A percentile compares a stretch with the other conserved stretches of the same genome.
Conservation (phyloP, 805 yeast genomes). For the Ascoidea tarda region DNA sequence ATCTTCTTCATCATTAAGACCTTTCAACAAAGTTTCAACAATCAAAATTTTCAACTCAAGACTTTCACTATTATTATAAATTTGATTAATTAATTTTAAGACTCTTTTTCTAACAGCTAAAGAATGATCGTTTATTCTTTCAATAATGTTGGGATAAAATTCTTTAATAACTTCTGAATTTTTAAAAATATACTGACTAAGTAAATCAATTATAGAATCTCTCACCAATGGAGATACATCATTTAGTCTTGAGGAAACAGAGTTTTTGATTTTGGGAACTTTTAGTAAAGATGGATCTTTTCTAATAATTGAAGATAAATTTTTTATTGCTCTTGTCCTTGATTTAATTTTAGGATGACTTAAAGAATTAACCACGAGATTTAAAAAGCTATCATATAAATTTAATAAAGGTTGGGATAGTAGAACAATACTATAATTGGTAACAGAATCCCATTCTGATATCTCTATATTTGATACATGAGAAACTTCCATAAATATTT, state of each 20-base stretch:
- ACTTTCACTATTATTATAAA: conserved; percentile 26
- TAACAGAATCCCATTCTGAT: background rate
- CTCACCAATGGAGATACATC: conserved; percentile 62
- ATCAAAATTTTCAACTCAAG: conserved; percentile 24
- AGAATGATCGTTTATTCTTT: conserved; percentile 21
- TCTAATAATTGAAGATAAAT: conserved; percentile 39
- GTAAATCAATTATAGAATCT: conserved; percentile 60
- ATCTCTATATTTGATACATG: background rate
- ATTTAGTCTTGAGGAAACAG: conserved; percentile 34
- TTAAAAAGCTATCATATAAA: conserved; percentile 39
- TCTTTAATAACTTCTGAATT: conserved; percentile 31
- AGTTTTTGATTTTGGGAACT: conserved; percentile 32
- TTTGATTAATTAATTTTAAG: conserved; percentile 30
- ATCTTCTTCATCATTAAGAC: conserved; percentile 63
- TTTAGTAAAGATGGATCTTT: conserved; percentile 37
- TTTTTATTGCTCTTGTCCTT: conserved; percentile 51
- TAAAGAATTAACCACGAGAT: conserved; percentile 31
- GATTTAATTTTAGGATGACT: conserved; percentile 36
- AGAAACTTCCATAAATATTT: background rate
- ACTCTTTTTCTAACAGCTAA: conserved; percentile 51
- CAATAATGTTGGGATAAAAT: conserved; percentile 35
- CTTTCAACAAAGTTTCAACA: conserved; percentile 34
- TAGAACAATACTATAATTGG: conserved; percentile 2
- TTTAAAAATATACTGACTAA: conserved; percentile 31
- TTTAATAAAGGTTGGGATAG: conserved; percentile 13